These are phyloP conservation scores for Pyrenula aspistea DNA, from an alignment of 495 filamentous ascomycete genomes.

Conservation along the genomic window DNA sequence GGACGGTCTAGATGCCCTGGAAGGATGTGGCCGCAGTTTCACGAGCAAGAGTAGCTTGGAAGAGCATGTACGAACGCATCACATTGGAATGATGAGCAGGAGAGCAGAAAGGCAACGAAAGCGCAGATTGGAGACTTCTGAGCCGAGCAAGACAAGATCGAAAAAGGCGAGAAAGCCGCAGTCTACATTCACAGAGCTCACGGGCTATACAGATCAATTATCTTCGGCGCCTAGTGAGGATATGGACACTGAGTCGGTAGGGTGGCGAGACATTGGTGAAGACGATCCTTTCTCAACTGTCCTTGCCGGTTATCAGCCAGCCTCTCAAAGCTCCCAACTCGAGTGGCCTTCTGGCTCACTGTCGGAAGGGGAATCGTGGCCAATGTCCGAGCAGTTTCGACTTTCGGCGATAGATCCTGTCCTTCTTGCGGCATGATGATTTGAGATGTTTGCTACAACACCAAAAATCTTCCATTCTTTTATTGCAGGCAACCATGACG, in stretches of 20 bases:
- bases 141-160: constrained; percentile 21
- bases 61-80: constrained; percentile 66
- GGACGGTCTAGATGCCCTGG: constrained; percentile 43
- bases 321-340: neutral
- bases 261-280: neutral
- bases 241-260: neutral
- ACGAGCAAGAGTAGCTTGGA: constrained; percentile 61
- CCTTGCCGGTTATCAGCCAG: neutral
- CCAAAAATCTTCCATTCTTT: neutral
- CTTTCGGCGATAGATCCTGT: neutral
- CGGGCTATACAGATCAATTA: constrained; percentile 25
- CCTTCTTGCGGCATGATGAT: neutral
- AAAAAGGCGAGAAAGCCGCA: constrained; percentile 11
- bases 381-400: neutral
- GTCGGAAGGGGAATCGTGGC: neutral
- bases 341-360: neutral
- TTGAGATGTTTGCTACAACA: neutral
- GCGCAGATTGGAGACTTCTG: constrained; percentile 23
- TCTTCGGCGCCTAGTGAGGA: too few species aligned
- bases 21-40: constrained; percentile 60
- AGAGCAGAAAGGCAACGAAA: constrained; percentile 25
- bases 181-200: constrained; percentile 36
- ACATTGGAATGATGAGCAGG: constrained; percentile 44
- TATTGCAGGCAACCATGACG: neutral
- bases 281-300: neutral